Evolutionary conservation across 2,329 filamentous ascomycete species (phyloP).

Genomic region (Sarocladiaceae sp.): DNA sequence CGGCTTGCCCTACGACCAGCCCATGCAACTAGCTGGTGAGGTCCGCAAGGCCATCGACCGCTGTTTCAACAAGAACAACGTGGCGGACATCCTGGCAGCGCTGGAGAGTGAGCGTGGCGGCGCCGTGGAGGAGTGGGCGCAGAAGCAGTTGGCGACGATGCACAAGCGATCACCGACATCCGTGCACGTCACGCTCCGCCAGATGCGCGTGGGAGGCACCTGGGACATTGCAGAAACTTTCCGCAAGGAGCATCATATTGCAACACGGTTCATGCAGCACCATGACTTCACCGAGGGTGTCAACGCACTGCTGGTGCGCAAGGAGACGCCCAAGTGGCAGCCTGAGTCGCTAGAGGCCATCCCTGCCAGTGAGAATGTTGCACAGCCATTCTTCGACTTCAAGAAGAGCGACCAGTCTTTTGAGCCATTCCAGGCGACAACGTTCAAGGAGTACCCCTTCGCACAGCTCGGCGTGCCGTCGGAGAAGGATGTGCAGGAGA

Average conservation of each 20-base stretch:
- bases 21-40: constrained; percentile 59
- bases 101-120: constrained; percentile 48
- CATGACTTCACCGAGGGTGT: constrained; percentile 91
- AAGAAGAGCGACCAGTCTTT: constrained; percentile 42
- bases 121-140: constrained; percentile 68
- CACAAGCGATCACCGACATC: constrained; percentile 76
- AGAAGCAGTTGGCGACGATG: constrained; percentile 69
- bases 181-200: constrained; percentile 75
- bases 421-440: constrained; percentile 51
- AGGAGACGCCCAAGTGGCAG: constrained; percentile 66
- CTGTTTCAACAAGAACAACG: constrained; percentile 62
- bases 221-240: constrained; percentile 88
- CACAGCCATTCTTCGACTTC: constrained; percentile 62
- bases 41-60: constrained; percentile 78
- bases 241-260: constrained; percentile 77
- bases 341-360: constrained; percentile 68
- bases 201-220: constrained; percentile 67
- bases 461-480: constrained; percentile 63
- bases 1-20: constrained; percentile 70
- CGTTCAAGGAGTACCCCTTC: constrained; percentile 72
- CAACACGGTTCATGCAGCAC: constrained; percentile 80
- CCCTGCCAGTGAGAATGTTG: constrained; percentile 43
- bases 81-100: constrained; percentile 65
- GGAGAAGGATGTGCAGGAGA: constrained; percentile 52
- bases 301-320: constrained; percentile 69